Conservation (phyloP, 129 eudicot species). For the Ambrosia trifida region DNA sequence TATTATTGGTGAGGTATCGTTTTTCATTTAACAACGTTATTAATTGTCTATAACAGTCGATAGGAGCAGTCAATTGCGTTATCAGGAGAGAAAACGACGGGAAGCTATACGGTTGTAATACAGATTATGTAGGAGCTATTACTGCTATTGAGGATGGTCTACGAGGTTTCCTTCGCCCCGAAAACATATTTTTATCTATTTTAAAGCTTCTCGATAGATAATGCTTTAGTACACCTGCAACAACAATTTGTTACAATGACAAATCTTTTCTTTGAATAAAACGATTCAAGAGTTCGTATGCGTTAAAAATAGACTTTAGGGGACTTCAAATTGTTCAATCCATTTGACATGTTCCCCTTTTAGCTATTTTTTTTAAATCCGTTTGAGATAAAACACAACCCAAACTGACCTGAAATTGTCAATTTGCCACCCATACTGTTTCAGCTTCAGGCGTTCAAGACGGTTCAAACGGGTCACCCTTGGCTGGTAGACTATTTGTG, state of each 20-base stretch:
- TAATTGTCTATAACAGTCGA: conserved; percentile 52
- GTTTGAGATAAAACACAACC: background rate
- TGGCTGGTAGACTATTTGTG: conserved; percentile 77
- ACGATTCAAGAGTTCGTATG: background rate
- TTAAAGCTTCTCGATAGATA: background rate
- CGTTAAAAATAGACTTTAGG: background rate
- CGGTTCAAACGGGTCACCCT: conserved; percentile 56
- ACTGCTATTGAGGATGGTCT: conserved; percentile 81
- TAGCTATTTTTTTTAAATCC: background rate
- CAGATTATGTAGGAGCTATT: conserved; percentile 90
- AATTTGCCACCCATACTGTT: background rate
- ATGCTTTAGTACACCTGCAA: background rate
- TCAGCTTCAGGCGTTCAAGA: conserved; percentile 45
- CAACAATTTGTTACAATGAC: background rate
- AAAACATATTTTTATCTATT: background rate
- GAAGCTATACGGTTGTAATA: conserved; percentile 80
- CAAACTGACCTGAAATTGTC: background rate
- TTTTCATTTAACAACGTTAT: background rate
- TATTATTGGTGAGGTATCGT: background rate
- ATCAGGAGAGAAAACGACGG: conserved; percentile 67
- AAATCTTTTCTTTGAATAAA: conserved; percentile 1
- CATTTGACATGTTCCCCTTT: background rate
- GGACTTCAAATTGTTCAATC: background rate
- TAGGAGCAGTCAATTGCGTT: conserved; percentile 85
- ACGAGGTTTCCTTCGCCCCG: conserved; percentile 54